These are phyloP conservation scores for Coniella lustricola DNA, from an alignment of 2,329 filamentous ascomycete species.

Conservation along the genomic window DNA sequence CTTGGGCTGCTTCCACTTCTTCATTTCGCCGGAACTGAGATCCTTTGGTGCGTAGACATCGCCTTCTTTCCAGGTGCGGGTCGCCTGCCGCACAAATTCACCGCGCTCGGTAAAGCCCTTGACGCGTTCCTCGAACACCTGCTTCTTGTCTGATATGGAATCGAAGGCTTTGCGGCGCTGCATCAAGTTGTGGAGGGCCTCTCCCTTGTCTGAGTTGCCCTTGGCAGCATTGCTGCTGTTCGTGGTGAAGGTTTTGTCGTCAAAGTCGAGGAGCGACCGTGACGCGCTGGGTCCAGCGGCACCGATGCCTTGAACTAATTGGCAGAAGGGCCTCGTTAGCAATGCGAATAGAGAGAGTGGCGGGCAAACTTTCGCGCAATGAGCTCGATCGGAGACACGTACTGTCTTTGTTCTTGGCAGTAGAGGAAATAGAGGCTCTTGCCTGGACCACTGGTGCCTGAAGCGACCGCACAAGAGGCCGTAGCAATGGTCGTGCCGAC, in stretches of 20 bases:
- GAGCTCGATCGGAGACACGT: background rate
- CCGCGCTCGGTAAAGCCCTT: slow-evolving; percentile 34
- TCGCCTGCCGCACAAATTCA: slow-evolving; percentile 56
- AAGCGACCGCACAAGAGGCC: slow-evolving; percentile 17
- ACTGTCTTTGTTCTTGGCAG: slow-evolving; percentile 11
- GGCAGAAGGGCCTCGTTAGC: background rate
- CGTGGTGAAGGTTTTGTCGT: background rate
- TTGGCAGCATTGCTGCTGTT: slow-evolving; percentile 20
- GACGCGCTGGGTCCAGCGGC: background rate
- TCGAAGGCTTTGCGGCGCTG: slow-evolving; percentile 1
- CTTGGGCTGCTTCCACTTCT: slow-evolving; percentile 63
- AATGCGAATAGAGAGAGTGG: background rate
- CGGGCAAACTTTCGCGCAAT: no score
- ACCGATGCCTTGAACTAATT: slow-evolving; percentile 6
- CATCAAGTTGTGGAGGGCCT: background rate
- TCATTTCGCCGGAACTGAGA: slow-evolving; percentile 68
- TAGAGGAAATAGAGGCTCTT: slow-evolving; percentile 12
- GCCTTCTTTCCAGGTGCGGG: slow-evolving; percentile 65
- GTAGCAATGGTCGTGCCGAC: slow-evolving; percentile 13
- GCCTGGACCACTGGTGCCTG: slow-evolving; percentile 12
- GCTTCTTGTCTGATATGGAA: slow-evolving; percentile 19
- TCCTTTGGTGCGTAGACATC: slow-evolving; percentile 92
- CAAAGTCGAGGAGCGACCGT: slow-evolving; percentile 9
- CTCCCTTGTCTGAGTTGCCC: background rate
- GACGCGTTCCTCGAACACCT: slow-evolving; percentile 31